phyloP scores from a whole-genome alignment of 108 stramenopile species.

The Pseudonitzschia pungens region DNA sequence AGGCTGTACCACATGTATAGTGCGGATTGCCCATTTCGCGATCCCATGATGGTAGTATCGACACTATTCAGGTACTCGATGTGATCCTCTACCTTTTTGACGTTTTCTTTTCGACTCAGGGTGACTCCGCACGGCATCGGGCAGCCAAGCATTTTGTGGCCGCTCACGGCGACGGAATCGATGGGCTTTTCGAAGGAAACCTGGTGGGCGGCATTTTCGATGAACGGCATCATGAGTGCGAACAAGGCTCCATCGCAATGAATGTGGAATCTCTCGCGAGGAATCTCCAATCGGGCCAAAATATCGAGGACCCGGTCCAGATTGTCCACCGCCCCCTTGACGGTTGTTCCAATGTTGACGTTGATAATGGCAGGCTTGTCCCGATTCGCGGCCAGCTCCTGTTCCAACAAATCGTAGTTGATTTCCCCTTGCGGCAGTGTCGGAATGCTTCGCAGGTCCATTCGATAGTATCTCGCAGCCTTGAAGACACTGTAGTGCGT shows the following conservation, averaged over 20 bases:
- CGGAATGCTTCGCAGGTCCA: slow-evolving; percentile 82
- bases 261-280: slow-evolving; percentile 81
- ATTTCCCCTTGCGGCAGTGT: slow-evolving; percentile 90
- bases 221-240: slow-evolving; percentile 91
- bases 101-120: slow-evolving; percentile 82
- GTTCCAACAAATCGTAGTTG: slow-evolving; percentile 71
- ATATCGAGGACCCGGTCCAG: slow-evolving; percentile 83
- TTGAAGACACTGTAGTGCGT: slow-evolving; percentile 87
- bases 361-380: slow-evolving; percentile 84
- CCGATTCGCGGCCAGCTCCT: slow-evolving; percentile 65
- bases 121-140: slow-evolving; percentile 91
- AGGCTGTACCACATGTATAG: slow-evolving; percentile 88
- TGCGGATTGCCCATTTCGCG: slow-evolving; percentile 59
- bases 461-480: slow-evolving; percentile 85
- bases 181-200: slow-evolving; percentile 81
- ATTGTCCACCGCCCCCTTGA: slow-evolving; percentile 90
- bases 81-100: slow-evolving; percentile 79
- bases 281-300: slow-evolving; percentile 64
- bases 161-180: slow-evolving; percentile 85
- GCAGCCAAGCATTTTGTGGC: slow-evolving; percentile 91
- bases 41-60: slow-evolving; percentile 63
- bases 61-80: slow-evolving; percentile 77
- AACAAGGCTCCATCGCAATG: slow-evolving; percentile 89
- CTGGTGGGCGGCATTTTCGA: slow-evolving; percentile 78
- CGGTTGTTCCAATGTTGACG: slow-evolving; percentile 90